phyloP scores from a whole-genome alignment of 2,329 filamentous ascomycete species.

The Penicillium hesseltinei region DNA sequence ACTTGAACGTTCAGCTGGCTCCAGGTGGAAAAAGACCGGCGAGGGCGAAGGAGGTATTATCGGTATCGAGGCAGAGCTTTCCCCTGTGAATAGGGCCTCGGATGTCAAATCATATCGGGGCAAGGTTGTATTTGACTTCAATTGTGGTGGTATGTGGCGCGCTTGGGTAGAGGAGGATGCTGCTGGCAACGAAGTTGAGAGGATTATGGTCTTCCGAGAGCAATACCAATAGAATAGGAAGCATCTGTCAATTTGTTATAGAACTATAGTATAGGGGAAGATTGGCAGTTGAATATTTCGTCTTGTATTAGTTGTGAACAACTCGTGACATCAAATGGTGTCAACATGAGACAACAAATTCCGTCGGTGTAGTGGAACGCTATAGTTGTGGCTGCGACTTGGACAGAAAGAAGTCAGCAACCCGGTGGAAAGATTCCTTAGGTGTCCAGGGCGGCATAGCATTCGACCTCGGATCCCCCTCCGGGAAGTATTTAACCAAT shows the following conservation, averaged over 20 bases:
- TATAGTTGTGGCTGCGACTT: neutral
- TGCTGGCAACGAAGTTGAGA: slow-evolving; percentile 34
- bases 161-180: slow-evolving; percentile 59
- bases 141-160: slow-evolving; percentile 84
- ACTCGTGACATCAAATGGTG: neutral
- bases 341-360: neutral
- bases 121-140: slow-evolving; percentile 71
- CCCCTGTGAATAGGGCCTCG: slow-evolving; percentile 52
- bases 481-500: neutral
- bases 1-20: slow-evolving; percentile 69
- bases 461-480: neutral
- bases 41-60: slow-evolving; percentile 87
- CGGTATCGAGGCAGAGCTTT: slow-evolving; percentile 58
- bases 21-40: slow-evolving; percentile 69
- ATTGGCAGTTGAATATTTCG: too few species aligned
- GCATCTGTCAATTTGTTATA: too few species aligned
- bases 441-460: neutral
- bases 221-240: slow-evolving; percentile 27
- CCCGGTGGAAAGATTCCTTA: neutral
- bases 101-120: slow-evolving; percentile 35
- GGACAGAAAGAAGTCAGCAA: neutral
- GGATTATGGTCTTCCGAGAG: slow-evolving; percentile 46
- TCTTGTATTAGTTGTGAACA: too few species aligned
- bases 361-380: neutral
- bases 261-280: too few species aligned